phyloP scores from a whole-genome alignment of 352 stramenopile genomes.

The Pythium brachiatum region DNA sequence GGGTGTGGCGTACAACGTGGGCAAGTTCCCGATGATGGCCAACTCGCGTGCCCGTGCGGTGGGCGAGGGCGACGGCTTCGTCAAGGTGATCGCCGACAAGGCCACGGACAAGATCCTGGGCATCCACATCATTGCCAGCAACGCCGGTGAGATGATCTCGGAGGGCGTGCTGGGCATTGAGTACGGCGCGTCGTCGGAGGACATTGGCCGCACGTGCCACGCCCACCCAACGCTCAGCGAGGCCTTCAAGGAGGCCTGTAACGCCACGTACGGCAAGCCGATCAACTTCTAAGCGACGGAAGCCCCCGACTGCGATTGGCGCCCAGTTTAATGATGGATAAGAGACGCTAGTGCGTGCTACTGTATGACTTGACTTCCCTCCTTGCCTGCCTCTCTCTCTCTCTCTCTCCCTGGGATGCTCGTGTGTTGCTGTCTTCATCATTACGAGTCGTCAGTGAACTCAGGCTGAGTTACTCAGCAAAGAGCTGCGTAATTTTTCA shows the following conservation, averaged over 20 bases:
- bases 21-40: slow-evolving; percentile 97
- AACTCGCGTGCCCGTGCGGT: slow-evolving; percentile 96
- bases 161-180: slow-evolving; percentile 98
- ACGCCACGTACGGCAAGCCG: slow-evolving; percentile 97
- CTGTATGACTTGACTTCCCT: too few species aligned
- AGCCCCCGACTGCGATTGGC: not conserved
- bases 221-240: slow-evolving; percentile 97
- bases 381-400: too few species aligned
- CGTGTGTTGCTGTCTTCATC: too few species aligned
- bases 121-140: slow-evolving; percentile 98
- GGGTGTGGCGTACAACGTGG: slow-evolving; percentile 94
- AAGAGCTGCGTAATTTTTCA: not conserved
- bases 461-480: too few species aligned
- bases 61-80: slow-evolving; percentile 93
- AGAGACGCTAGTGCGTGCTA: slow-evolving; percentile 3
- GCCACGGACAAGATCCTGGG: slow-evolving; percentile 98
- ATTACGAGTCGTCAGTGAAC: too few species aligned
- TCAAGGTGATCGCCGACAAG: slow-evolving; percentile 98
- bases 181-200: slow-evolving; percentile 97
- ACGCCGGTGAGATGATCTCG: slow-evolving; percentile 99
- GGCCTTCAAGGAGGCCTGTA: slow-evolving; percentile 99
- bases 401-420: too few species aligned
- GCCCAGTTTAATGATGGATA: slow-evolving; percentile 3
- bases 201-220: slow-evolving; percentile 99
- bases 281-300: slow-evolving; percentile 96